These are phyloP conservation scores for Neobulgaria alba DNA, from an alignment of 2,329 filamentous ascomycete species.

Conservation along the genomic window DNA sequence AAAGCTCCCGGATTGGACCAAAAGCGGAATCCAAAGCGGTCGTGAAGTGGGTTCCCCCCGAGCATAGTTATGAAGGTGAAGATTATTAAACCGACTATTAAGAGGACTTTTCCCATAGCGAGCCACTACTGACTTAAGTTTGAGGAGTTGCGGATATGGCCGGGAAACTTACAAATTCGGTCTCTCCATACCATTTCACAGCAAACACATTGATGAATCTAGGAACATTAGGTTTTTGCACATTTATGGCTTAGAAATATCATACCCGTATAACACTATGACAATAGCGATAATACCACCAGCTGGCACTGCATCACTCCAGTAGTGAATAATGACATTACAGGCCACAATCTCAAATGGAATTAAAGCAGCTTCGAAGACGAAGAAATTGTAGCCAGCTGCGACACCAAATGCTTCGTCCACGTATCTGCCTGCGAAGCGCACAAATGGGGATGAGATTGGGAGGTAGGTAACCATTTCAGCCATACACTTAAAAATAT, in stretches of 20 bases:
- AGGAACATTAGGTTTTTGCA: conserved; percentile 10
- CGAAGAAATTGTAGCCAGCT: conserved; percentile 52
- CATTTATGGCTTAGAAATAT: background rate
- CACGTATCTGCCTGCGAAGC: conserved; percentile 44
- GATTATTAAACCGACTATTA: conserved; percentile 40
- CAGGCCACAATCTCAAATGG: conserved; percentile 33
- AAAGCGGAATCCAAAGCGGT: conserved; percentile 62
- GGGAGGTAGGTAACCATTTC: conserved; percentile 50
- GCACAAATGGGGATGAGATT: conserved; percentile 43
- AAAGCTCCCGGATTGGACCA: conserved; percentile 59
- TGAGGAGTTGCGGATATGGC: no score
- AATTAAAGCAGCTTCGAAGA: conserved; percentile 37
- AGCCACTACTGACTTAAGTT: no score
- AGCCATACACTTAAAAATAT: conserved; percentile 29
- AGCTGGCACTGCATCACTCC: conserved; percentile 33
- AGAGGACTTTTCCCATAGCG: conserved; percentile 29
- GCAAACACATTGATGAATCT: conserved; percentile 55
- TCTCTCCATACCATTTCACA: conserved; percentile 59
- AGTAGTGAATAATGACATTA: conserved; percentile 36
- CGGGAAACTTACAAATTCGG: no score
- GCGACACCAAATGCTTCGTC: conserved; percentile 47
- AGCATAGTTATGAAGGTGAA: conserved; percentile 69
- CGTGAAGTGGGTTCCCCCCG: conserved; percentile 63
- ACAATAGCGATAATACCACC: conserved; percentile 31
- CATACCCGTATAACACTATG: conserved; percentile 42